Evolutionary conservation across 768 basidiomycete species (phyloP).

Genomic region (Amanita jacksonii): DNA sequence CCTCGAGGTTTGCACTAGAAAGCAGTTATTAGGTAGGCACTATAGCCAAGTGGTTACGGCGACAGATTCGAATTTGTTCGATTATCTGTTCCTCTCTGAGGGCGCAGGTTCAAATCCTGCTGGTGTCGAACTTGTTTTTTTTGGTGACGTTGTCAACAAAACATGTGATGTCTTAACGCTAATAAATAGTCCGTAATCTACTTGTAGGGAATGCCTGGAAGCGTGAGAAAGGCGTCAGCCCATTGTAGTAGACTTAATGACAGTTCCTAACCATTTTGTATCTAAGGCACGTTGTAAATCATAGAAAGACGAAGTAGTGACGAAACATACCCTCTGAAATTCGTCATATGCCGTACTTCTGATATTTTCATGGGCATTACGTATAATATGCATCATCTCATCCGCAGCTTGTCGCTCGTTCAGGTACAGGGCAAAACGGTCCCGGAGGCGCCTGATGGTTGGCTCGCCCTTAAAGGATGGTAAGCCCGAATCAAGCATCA

Average conservation of each 20-base stretch:
- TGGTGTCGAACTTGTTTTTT: too few species aligned
- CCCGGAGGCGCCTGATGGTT: constrained; percentile 79
- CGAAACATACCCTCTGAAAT: constrained; percentile 75
- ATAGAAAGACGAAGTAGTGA: neutral
- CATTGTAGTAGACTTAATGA: neutral
- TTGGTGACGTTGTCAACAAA: too few species aligned
- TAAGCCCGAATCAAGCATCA: constrained; percentile 92
- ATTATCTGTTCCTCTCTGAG: constrained; percentile 8
- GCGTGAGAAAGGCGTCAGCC: neutral
- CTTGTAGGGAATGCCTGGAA: constrained; percentile 36
- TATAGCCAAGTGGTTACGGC: constrained; percentile 72
- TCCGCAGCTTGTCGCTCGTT: constrained; percentile 90
- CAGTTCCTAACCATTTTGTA: constrained; percentile 28
- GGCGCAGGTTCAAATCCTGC: constrained; percentile 7
- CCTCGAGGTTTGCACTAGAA: too few species aligned
- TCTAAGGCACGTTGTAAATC: constrained; percentile 13
- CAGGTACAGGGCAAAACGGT: constrained; percentile 76
- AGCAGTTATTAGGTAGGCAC: too few species aligned
- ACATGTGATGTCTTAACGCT: too few species aligned
- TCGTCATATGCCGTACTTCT: constrained; percentile 92
- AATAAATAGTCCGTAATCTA: too few species aligned
- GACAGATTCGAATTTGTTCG: constrained; percentile 38
- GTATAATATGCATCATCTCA: constrained; percentile 81
- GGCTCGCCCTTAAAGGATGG: constrained; percentile 96
- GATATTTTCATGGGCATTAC: constrained; percentile 92